Conservation (phyloP, 2,329 filamentous ascomycete genomes). For the Aspergillaceae sp. region DNA sequence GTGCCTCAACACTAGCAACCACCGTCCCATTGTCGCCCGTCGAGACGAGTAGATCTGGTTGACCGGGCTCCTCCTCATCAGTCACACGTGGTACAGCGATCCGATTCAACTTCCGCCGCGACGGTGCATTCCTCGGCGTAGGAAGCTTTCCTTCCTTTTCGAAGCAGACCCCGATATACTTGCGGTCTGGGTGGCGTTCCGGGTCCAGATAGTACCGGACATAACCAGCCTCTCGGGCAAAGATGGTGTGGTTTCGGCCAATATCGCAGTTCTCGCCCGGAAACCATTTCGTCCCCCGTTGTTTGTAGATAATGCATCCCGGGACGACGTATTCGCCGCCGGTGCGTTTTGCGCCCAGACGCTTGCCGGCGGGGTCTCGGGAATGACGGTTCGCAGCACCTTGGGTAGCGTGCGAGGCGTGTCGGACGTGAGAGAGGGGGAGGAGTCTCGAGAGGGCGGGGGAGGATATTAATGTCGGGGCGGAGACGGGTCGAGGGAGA, state of each 20-base stretch:
- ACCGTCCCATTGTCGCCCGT: constrained; percentile 14
- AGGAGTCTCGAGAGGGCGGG: constrained; percentile 17
- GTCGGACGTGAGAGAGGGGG: constrained; percentile 43
- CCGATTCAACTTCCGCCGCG: constrained; percentile 69
- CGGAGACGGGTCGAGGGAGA: constrained; percentile 22
- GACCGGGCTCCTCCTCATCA: constrained; percentile 12
- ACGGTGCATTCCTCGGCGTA: constrained; percentile 62
- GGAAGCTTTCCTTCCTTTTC: constrained; percentile 73
- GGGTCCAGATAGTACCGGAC: constrained; percentile 97
- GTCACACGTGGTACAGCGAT: constrained; percentile 40
- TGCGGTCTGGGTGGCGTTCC: constrained; percentile 67
- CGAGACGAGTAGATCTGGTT: constrained; percentile 19
- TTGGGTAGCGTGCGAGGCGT: constrained; percentile 58
- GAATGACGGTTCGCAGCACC: constrained; percentile 58
- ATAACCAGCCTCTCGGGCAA: constrained; percentile 73
- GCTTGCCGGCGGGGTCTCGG: constrained; percentile 67
- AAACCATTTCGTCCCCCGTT: constrained; percentile 89
- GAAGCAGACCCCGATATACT: constrained; percentile 92
- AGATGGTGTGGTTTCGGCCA: constrained; percentile 94
- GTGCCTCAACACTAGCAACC: constrained; percentile 16
- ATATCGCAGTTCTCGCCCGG: constrained; percentile 92
- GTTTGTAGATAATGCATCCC: constrained; percentile 96
- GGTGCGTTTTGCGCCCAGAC: constrained; percentile 87
- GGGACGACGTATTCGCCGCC: constrained; percentile 90
- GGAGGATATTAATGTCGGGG: constrained; percentile 17